phyloP scores from a whole-genome alignment of 73 alveolate genomes.

The Paramecium sexaurelia region DNA sequence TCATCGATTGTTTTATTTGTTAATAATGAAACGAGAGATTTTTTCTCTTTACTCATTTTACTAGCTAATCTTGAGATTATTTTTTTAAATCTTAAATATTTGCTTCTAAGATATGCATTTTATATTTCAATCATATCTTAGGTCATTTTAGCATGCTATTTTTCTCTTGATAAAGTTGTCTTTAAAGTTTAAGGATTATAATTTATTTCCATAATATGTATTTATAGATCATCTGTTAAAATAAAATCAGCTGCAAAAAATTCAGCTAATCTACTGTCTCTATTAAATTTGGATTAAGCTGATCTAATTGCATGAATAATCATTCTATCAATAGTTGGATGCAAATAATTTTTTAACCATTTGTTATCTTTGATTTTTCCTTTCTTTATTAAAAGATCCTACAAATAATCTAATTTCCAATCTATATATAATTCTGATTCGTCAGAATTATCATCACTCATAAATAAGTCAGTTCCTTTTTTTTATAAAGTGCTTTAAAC shows the following conservation, averaged over 20 bases:
- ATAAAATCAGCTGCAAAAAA: constrained; percentile 64
- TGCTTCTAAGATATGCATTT: constrained; percentile 45
- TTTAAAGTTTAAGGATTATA: constrained; percentile 55
- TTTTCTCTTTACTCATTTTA: background rate
- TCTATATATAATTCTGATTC: constrained; percentile 54
- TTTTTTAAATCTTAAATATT: constrained; percentile 34
- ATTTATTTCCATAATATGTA: constrained; percentile 58
- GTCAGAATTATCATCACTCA: constrained; percentile 13
- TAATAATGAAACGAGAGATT: background rate
- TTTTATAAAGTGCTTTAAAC: background rate
- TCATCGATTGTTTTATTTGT: background rate
- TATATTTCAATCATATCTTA: constrained; percentile 39
- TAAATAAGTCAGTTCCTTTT: background rate
- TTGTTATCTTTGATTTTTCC: constrained; percentile 51
- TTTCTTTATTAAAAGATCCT: constrained; percentile 17
- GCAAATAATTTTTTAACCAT: constrained; percentile 55
- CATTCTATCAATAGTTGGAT: constrained; percentile 53
- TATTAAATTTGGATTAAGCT: background rate
- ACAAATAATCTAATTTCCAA: constrained; percentile 57
- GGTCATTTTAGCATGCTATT: constrained; percentile 33
- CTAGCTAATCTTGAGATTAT: background rate
- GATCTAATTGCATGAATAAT: constrained; percentile 57
- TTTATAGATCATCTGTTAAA: constrained; percentile 43
- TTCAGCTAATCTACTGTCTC: constrained; percentile 61
- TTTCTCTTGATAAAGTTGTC: constrained; percentile 5